Base-by-base conservation (phyloP, 495 filamentous ascomycete species). In the Chaetomium fimeti region DNA sequence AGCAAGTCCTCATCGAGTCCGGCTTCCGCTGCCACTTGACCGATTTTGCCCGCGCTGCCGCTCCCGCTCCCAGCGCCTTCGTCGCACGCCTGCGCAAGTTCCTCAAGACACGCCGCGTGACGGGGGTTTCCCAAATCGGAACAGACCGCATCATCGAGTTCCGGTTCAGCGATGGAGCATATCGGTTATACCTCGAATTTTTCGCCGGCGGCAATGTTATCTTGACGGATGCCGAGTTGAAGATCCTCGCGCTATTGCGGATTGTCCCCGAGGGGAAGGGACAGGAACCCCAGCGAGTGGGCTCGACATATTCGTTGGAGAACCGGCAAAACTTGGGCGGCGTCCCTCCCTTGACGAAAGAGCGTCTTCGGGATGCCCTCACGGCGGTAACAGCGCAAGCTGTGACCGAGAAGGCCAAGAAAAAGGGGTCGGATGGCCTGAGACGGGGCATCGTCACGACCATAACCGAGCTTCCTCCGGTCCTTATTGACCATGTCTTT, bases 1-100 rank as follows among this genome's bases (percentile, higher is more conserved):
- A 93, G 68, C 93, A 97, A 73, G 81, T 98, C 53, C 79, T 98
- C 51, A 84, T 98, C 71, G 94, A 98, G 71, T 93, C 91, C 13
- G 94, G 94, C 49, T 98, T 98, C 77, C 92, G 94, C 73, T 93
- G 91, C 76, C 94, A 98, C 75, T 82, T 97, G 63, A 97, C 93
- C 5, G 84, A 86, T 68, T 98, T 93, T 80, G 87, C 88, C 45
- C 89, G 94, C 60, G 86, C 89, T 18, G 93, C 94, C 5, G 89
- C 93, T 9, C 82, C 90, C 9, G 84, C 88, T 0, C 94, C 93
- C 12, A 93, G 91, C 32, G 77, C 81, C 61, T 98, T 98, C 76
- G 91, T 96, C 48, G 78, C 86, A 27, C 85, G 88, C 57, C 75
- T 98, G 48, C 89, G 94, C 66, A 97, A 97, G 78, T 88, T 80